Base-by-base conservation (phyloP, 345 rosid genomes). In the Populus ilicifolia region DNA sequence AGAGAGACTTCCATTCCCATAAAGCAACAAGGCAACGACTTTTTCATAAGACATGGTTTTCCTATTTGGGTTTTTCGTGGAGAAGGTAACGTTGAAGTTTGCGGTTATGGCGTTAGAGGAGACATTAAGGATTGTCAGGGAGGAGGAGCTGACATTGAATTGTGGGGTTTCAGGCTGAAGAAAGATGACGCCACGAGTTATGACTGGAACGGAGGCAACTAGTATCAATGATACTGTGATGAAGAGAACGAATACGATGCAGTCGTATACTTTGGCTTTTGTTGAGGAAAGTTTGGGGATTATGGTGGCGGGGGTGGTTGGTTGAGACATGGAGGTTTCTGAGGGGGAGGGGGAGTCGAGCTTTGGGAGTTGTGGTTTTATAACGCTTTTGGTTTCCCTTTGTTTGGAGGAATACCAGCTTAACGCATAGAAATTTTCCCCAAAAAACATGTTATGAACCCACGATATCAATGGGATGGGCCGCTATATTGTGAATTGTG, bases 101-200 rank as follows among this genome's bases (percentile, higher is more conserved):
- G 78, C 71, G 41, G 5, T 7, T 29, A 66, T 11, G 43, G 65
- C 5, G 29, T 12, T 21, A 8, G 41, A 29, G 35, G 74, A 29
- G 2, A 33, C 62, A 41, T 64, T 44, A 6, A 48, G 30, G 77
- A 66, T 7, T 20, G 78, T 6, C 2, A 75, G 44, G 18, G 71
- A 33, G 29, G 77, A 75, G 8, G 65, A 75, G 23, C 36, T 6
- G 71, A 66, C 13, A 18, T 21, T 66, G 78, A 75, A 48, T 5
- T 20, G 6, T 16, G 78, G 78, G 65, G 16, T 36, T n/a, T 4
- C 23, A n/a, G 78, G 78, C 27, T 75, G 78, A 8, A 75, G 43
- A 11, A 64, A 25, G 64, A 75, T 67, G 2, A 75, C 2, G 17
- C 35, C 35, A 1, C 48, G 39, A 13, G 30, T 13, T 17, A 67